Percentiles rank a stretch among this genome's conserved stretches.
These are phyloP conservation scores for Neoscytalidium dimidiatum DNA, from an alignment of 2,329 filamentous ascomycete species.

Conservation along the genomic window DNA sequence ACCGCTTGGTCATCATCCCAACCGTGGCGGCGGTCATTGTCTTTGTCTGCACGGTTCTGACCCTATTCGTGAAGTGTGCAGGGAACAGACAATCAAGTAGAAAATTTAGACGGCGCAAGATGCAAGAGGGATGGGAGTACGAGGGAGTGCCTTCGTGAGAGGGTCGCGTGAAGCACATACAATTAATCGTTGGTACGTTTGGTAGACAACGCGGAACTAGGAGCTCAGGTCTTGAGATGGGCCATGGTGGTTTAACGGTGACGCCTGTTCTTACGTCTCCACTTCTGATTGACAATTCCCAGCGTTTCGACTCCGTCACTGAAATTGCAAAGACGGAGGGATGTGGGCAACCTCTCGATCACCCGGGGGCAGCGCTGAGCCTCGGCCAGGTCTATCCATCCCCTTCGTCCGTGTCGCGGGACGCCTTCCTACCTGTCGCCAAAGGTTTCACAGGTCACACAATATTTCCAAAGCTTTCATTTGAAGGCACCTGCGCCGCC, in stretches of 20 bases:
- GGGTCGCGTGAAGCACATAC: too few relatives aligned
- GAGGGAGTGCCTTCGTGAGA: constrained; percentile 60
- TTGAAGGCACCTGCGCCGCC: background rate
- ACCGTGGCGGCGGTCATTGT: constrained; percentile 65
- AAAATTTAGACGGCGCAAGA: constrained; percentile 51
- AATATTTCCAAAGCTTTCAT: background rate
- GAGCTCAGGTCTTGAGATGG: too few relatives aligned
- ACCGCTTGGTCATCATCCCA: constrained; percentile 59
- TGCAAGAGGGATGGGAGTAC: constrained; percentile 62
- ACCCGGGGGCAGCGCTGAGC: background rate
- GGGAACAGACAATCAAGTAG: constrained; percentile 59
- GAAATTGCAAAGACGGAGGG: background rate
- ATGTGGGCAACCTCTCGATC: background rate
- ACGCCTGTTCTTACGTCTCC: too few relatives aligned
- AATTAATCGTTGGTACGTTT: too few relatives aligned
- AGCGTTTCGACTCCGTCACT: too few relatives aligned
- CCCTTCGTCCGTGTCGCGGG: constrained; percentile 1
- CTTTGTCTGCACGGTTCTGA: constrained; percentile 60
- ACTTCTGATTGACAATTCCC: too few relatives aligned
- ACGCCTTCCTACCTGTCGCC: background rate
- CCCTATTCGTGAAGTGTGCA: constrained; percentile 65
- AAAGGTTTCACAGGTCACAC: background rate
- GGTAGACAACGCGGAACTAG: too few relatives aligned
- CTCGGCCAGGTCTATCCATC: background rate
- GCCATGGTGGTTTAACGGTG: too few relatives aligned